Conservation (phyloP, 1,139 yeast species). For the Pichia sp. region DNA sequence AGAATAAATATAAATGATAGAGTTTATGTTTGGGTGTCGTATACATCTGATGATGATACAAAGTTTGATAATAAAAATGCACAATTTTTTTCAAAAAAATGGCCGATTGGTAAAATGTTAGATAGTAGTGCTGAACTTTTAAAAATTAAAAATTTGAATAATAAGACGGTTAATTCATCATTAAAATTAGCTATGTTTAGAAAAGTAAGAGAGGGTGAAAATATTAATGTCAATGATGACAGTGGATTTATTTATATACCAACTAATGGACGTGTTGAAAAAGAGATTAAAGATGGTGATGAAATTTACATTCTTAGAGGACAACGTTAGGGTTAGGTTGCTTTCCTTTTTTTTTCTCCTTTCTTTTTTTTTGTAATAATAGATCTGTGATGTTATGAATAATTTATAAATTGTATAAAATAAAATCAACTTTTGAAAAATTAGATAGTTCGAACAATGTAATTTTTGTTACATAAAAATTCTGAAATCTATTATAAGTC, state of each 20-base stretch:
- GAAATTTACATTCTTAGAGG: slow-evolving; percentile 56
- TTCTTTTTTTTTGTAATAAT: slow-evolving; percentile 6
- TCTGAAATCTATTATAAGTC: too few relatives aligned
- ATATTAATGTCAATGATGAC: slow-evolving; percentile 17
- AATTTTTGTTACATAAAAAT: too few relatives aligned
- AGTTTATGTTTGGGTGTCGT: slow-evolving; percentile 54
- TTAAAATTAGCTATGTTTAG: slow-evolving; percentile 43
- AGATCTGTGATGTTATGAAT: neutral
- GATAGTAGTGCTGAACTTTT: slow-evolving; percentile 59
- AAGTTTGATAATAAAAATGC: slow-evolving; percentile 27
- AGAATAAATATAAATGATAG: slow-evolving; percentile 51
- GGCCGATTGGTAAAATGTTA: slow-evolving; percentile 75
- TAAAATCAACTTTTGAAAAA: too few relatives aligned
- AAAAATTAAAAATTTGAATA: slow-evolving; percentile 52
- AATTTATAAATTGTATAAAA: too few relatives aligned
- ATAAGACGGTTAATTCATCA: slow-evolving; percentile 38
- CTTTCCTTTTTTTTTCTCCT: neutral
- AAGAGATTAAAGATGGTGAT: slow-evolving; percentile 45
- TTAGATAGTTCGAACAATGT: too few relatives aligned
- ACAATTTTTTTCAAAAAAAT: slow-evolving; percentile 33
- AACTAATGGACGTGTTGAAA: slow-evolving; percentile 39
- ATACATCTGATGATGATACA: slow-evolving; percentile 31
- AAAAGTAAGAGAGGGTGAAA: slow-evolving; percentile 26
- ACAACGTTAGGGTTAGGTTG: neutral
- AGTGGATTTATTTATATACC: slow-evolving; percentile 29